A percentile compares a stretch with the other conserved stretches of the same genome.
Evolutionary conservation across 805 yeast species (phyloP).

Genomic region (Candida nonsorbophila): DNA sequence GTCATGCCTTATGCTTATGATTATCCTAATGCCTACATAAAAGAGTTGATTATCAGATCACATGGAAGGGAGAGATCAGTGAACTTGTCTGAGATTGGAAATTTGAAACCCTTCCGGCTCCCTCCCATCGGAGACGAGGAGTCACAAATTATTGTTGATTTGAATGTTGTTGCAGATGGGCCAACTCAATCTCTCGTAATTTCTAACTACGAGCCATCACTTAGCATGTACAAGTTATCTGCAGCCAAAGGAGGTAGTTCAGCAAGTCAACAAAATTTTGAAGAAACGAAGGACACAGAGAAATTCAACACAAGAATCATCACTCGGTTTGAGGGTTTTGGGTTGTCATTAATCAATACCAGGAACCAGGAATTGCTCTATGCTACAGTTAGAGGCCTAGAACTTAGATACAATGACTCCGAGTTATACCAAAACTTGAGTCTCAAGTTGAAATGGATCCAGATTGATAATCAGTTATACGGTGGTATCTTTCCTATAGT

Average conservation of each 20-base stretch:
- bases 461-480: constrained; percentile 84
- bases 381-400: constrained; percentile 76
- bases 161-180: constrained; percentile 94
- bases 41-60: constrained; percentile 70
- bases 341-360: constrained; percentile 75
- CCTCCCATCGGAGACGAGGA: constrained; percentile 39
- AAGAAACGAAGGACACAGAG: constrained; percentile 49
- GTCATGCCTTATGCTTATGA: constrained; percentile 99
- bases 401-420: constrained; percentile 74
- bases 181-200: constrained; percentile 86
- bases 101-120: constrained; percentile 77
- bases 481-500: constrained; percentile 87
- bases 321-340: constrained; percentile 76
- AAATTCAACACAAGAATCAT: constrained; percentile 48
- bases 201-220: constrained; percentile 72
- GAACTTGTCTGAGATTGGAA: constrained; percentile 91
- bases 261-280: constrained; percentile 45
- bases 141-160: constrained; percentile 58
- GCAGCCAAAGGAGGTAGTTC: constrained; percentile 22
- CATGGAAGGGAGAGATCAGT: constrained; percentile 72
- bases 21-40: constrained; percentile 83
- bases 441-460: constrained; percentile 87
- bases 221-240: constrained; percentile 64
- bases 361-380: constrained; percentile 76
- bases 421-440: constrained; percentile 78